Evolutionary conservation across 768 basidiomycete species (phyloP), one percentile per base, ranked within the genome.

Genomic region (Tricholoma bakamatsutake): DNA sequence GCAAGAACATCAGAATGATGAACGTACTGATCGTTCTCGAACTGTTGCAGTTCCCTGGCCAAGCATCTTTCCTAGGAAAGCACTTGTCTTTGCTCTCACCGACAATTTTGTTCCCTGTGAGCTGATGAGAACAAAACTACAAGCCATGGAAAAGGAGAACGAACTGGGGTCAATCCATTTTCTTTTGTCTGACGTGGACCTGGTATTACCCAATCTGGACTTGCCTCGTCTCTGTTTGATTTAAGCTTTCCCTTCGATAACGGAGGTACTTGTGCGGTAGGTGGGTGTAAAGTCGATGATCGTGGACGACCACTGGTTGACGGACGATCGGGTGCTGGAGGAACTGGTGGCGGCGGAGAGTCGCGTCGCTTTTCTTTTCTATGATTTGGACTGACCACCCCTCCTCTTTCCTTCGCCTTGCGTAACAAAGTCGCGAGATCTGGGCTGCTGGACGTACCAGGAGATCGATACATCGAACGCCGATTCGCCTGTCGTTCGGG

Each of bases 361-460:
- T 76, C 77, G 30, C 65, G 62, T 54, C 70, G 63, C 49, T 65
- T 68, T 48, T 73, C 70, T 48, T 64, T 71, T 57, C 67, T 69
- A 63, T 67, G 57, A 56, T 61, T 67, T 34, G 59, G 50, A 12
- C 68, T 66, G 21, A 79, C 64, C 39, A 75, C 71, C 0, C 74
- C 79, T 17, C 82, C 82, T 50, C 80, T 75, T 63, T 87, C 88
- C 70, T 86, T 91, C 13, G 90, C 87, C 71, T 93, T 94, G 58
- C 87, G 80, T 52, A 94, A 69, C 52, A 97, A 77, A 9, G 91
- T 93, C 4, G 91, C 91, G 18, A 97, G 77, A 71, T 98, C 94
- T 27, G 94, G 95, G 66, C 88, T 93, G 62, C 89, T 91, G 33
- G 93, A 88, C 7, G 92, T 95, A 42, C 93, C 94, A 10, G 89